Base-by-base conservation (phyloP, 2,329 filamentous ascomycete genomes). In the Phyllosticta ampelicida region DNA sequence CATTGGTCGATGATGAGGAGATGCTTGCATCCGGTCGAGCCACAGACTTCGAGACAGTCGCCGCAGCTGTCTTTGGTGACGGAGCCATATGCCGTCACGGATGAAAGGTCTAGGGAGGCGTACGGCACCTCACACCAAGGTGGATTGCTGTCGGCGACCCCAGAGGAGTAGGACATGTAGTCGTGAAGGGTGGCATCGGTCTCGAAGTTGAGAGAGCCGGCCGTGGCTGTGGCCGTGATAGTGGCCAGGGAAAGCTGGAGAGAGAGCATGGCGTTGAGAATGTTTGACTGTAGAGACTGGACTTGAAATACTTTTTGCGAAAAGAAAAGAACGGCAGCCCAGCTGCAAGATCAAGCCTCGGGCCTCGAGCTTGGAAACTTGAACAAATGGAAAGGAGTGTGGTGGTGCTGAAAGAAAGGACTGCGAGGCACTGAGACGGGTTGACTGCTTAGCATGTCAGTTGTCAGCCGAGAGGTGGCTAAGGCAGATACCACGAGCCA, bases 21-120 rank as follows among this genome's bases (percentile, higher is more conserved):
- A 75, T 95, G 83, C 84, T 96, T 96, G 78, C 94, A 90, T 84
- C 99, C 94, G 69, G 99, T 91, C 73, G 85, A 86, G 76, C 92
- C 92, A 68, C 86, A 91, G 77, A 91, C 94, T 75, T 96, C 87
- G 71, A 96, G 20, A 50, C 55, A 58, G 36, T 50, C 11, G 9
- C 55, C 55, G 18, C 55, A 58, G 21, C 29, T 89, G 84, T 99
- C 26, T 48, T 54, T 55, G 48, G 51, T 53, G 19, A 59, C 54
- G 52, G 19, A 11, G 48, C 57, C 54, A 30, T 52, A 59, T 18
- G 57, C 53, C 5, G 57, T 59, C 20, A 59, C 5, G 28, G 51
- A 54, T 23, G 54, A 50, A 18, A 59, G 44, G 23, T 59, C 57
- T 4, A 59, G 52, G 19, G 50, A 49, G 26, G n/a, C 29, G 30